A percentile compares a stretch with the other conserved stretches of the same genome.
phyloP scores from a whole-genome alignment of 2,329 filamentous ascomycete species.

The Curvularia hawaiiensis region DNA sequence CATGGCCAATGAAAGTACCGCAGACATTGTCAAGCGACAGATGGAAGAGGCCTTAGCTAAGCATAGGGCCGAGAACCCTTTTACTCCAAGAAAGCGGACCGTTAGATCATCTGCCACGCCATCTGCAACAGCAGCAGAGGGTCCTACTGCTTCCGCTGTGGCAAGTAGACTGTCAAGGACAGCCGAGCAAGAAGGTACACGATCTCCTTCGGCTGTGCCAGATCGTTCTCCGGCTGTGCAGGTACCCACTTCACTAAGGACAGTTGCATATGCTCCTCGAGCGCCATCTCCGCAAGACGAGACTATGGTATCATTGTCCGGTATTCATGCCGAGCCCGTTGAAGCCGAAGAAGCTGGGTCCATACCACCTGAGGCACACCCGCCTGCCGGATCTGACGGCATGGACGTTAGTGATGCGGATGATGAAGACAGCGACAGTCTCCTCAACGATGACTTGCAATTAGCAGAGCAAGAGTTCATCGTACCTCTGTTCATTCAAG shows the following conservation, averaged over 20 bases:
- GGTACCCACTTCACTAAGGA: conserved; percentile 36
- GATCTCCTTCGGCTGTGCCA: conserved; percentile 44
- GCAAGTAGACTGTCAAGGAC: conserved; percentile 8
- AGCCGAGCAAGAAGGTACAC: conserved; percentile 29
- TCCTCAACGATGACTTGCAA: conserved; percentile 37
- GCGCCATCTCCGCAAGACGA: conserved; percentile 8
- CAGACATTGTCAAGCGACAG: conserved; percentile 10
- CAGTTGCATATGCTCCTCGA: conserved; percentile 25
- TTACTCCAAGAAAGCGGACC: conserved; percentile 12
- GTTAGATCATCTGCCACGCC: conserved; percentile 8
- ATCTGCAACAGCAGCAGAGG: not conserved
- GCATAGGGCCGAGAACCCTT: conserved; percentile 19
- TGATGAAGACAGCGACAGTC: conserved; percentile 27
- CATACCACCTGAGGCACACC: not conserved
- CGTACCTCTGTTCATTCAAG: conserved; percentile 40
- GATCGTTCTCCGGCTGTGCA: conserved; percentile 32
- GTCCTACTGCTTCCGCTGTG: not conserved
- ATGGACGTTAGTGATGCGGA: conserved; percentile 28
- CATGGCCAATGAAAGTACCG: conserved; percentile 24
- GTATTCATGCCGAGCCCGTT: conserved; percentile 4
- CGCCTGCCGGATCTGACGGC: conserved; percentile 14
- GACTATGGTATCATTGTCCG: conserved; percentile 1
- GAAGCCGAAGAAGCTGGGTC: conserved; percentile 10
- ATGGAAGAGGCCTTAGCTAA: conserved; percentile 19
- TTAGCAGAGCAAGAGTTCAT: conserved; percentile 39